Evolutionary conservation across 495 filamentous ascomycete genomes (phyloP).

Genomic region (Talaromyces borbonicus): DNA sequence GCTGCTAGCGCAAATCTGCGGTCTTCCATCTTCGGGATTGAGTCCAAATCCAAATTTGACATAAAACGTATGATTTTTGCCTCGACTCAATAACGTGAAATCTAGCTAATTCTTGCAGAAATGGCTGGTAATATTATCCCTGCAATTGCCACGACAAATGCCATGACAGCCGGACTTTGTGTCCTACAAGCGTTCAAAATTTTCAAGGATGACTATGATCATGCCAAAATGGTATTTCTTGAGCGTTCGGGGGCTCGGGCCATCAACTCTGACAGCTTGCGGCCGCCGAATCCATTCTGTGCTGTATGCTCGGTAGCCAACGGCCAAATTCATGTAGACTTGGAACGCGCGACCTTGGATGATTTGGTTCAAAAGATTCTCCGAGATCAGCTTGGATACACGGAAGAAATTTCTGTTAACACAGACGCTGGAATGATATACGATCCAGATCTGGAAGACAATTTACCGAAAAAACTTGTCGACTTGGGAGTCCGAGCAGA

Average conservation of each 20-base stretch:
- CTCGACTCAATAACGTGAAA: background rate
- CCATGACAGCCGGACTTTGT: constrained; percentile 87
- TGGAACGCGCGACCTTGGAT: constrained; percentile 64
- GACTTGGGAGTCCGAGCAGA: constrained; percentile 67
- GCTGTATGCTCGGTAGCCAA: constrained; percentile 70
- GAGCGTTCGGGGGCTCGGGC: constrained; percentile 57
- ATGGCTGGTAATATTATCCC: constrained; percentile 99
- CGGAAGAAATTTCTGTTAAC: constrained; percentile 69
- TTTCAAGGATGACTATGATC: constrained; percentile 57
- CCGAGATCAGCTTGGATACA: constrained; percentile 61
- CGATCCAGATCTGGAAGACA: constrained; percentile 81
- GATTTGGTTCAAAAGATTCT: constrained; percentile 73
- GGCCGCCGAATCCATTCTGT: constrained; percentile 70
- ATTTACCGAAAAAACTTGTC: constrained; percentile 64
- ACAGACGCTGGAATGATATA: constrained; percentile 68
- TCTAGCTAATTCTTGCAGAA: constrained; percentile 33
- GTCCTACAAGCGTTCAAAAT: constrained; percentile 93
- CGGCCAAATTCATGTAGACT: constrained; percentile 54
- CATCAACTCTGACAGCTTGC: constrained; percentile 65
- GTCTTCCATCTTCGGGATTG: constrained; percentile 77
- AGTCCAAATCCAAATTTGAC: constrained; percentile 83
- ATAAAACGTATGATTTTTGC: constrained; percentile 60
- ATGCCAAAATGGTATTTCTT: constrained; percentile 67
- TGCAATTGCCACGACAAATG: constrained; percentile 96
- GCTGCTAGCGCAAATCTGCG: constrained; percentile 81